Evolutionary conservation across 2,329 filamentous ascomycete genomes (phyloP).

Genomic region (Neofusicoccum parvum): DNA sequence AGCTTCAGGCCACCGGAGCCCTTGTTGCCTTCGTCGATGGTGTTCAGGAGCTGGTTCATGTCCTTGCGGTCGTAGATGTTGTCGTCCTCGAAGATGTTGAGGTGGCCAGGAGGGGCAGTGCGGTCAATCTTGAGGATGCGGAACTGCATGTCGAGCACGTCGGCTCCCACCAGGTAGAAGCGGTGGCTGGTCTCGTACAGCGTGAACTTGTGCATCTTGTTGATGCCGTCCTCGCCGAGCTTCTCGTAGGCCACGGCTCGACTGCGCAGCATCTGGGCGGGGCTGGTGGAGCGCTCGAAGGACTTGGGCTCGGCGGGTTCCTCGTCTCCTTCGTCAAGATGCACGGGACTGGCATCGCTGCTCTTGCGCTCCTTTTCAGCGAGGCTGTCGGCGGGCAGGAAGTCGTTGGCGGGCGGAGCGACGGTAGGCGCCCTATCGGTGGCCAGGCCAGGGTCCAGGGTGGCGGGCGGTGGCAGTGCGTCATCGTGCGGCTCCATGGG

Average conservation of each 20-base stretch:
- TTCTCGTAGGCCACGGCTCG: slow-evolving; percentile 44
- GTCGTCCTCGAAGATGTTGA: slow-evolving; percentile 89
- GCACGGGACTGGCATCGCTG: slow-evolving; percentile 23
- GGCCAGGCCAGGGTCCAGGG: slow-evolving; percentile 14
- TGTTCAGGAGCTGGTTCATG: slow-evolving; percentile 89
- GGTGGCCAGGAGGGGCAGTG: slow-evolving; percentile 74
- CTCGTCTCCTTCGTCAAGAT: slow-evolving; percentile 46
- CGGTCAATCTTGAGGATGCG: slow-evolving; percentile 94
- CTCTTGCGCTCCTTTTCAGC: slow-evolving; percentile 4
- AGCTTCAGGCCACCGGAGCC: slow-evolving; percentile 86
- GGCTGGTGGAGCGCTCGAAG: slow-evolving; percentile 44
- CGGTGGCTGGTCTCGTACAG: slow-evolving; percentile 91
- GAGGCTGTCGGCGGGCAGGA: background rate
- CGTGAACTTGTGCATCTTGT: slow-evolving; percentile 90
- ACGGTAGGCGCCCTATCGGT: slow-evolving; percentile 7
- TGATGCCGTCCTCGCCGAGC: slow-evolving; percentile 46
- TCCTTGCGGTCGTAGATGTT: slow-evolving; percentile 91
- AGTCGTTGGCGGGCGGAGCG: slow-evolving; percentile 19
- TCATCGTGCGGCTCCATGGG: slow-evolving; percentile 11
- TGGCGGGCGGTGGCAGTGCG: slow-evolving; percentile 5
- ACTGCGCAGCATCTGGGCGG: slow-evolving; percentile 39
- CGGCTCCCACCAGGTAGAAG: slow-evolving; percentile 92
- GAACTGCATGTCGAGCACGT: slow-evolving; percentile 85
- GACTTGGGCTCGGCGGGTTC: slow-evolving; percentile 41
- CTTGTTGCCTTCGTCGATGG: slow-evolving; percentile 94